Conservation (phyloP, 2,329 filamentous ascomycete species). For the Botryotinia globosa region DNA sequence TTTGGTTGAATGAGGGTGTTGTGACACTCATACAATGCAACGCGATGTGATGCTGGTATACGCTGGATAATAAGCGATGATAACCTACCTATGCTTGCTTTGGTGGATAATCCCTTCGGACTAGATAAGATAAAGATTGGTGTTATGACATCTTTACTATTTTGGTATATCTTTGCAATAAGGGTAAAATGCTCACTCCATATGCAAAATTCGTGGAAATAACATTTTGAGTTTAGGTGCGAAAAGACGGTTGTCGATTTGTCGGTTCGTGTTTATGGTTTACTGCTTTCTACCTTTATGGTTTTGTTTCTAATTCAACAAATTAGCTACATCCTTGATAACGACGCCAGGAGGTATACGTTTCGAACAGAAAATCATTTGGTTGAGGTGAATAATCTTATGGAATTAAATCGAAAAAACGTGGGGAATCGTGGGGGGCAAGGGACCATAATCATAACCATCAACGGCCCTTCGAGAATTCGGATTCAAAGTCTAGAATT, state of each 20-base stretch:
- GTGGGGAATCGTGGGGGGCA: conserved; percentile 12
- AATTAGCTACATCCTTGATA: background rate
- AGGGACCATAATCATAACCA: background rate
- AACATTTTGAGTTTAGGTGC: background rate
- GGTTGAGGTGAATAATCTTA: too few relatives aligned
- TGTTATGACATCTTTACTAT: background rate
- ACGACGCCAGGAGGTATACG: background rate
- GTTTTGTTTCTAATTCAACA: background rate
- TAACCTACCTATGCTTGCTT: background rate
- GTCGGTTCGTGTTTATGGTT: background rate
- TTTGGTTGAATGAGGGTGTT: background rate
- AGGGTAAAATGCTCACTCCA: background rate
- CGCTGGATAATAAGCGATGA: background rate
- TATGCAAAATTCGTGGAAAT: background rate
- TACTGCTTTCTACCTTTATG: background rate
- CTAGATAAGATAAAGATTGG: background rate
- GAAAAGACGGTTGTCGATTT: background rate
- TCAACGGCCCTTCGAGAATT: background rate
- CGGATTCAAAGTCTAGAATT: background rate
- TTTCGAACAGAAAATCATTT: background rate
- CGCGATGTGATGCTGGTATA: background rate
- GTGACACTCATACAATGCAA: background rate
- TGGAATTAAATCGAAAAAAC: background rate
- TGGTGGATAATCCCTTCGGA: background rate
- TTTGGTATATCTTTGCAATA: background rate